Evolutionary conservation across 225 moss, liverwort and hornwort species (phyloP), one percentile per base, ranked within the genome.

Genomic region (Polytrichum commune): DNA sequence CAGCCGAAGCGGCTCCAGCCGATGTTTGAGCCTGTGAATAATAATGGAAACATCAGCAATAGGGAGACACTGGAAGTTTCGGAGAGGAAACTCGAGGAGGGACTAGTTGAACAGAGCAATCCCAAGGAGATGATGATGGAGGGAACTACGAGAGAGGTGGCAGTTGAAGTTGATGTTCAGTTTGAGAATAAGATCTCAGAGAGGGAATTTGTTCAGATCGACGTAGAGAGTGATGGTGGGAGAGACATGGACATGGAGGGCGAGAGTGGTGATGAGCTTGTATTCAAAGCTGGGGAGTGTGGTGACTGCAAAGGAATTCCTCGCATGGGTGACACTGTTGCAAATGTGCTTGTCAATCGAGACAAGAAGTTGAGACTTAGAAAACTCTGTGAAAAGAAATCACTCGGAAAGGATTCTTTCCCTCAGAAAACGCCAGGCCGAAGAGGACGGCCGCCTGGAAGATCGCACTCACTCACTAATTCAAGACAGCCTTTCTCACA

Each of bases 391-490:
- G 56, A 27, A 9, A 76, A 27, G 53, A 10, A 38, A 54, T 23
- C 80, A 62, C 28, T 38, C 10, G 74, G 74, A 71, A 67, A 73
- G 32, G 27, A 27, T 53, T 22, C 46, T 13, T 46, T 6, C 27
- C 35, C 23, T 16, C 69, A 62, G 61, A 78, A 75, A 55, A 58
- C 71, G 46, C 79, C 84, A 35, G 65, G 80, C 72, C 80, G 82
- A 18, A 77, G 82, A 68, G 88, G 88, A 60, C 84, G 84, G 29
- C 85, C 84, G 0, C 84, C 85, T 9, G 76, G 82, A 22, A 80
- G 78, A 65, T 61, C 54, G 35, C 72, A 76, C 23, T 46, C 71
- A 35, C 76, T 29, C 67, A 5, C 54, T 2, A 71, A 72, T 3
- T 13, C 57, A 70, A 53, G 71, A 53, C 79, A 66, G 46, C 69